Evolutionary conservation across 1,139 yeast species (phyloP).

Genomic region (Candida neerlandica): DNA sequence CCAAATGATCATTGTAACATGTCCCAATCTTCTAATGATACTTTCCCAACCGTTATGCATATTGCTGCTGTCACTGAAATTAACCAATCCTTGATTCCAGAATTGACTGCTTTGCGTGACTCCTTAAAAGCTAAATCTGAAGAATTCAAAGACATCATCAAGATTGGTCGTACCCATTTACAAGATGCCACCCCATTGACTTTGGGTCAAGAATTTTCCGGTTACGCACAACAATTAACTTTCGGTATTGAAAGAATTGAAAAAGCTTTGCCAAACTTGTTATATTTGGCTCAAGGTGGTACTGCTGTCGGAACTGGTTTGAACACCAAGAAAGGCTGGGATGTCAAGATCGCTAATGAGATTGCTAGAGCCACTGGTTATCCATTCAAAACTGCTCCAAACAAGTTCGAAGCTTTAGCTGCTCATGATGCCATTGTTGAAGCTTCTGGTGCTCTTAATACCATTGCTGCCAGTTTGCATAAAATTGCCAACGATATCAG

Average conservation of each 20-base stretch:
- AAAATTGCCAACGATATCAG: conserved; percentile 98
- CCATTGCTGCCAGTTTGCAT: conserved; percentile 88
- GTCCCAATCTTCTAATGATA: conserved; percentile 97
- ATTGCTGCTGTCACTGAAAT: conserved; percentile 96
- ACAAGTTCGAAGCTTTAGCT: conserved; percentile 98
- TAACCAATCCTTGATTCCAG: conserved; percentile 72
- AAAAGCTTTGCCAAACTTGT: conserved; percentile 71
- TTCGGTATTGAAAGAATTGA: conserved; percentile 90
- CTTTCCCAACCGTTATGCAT: conserved; percentile 99
- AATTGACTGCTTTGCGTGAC: conserved; percentile 73
- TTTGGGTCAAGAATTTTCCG: conserved; percentile 96
- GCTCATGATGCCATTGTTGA: conserved; percentile 98
- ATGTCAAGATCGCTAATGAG: conserved; percentile 75
- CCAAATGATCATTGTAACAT: conserved; percentile 98
- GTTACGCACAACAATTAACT: conserved; percentile 90
- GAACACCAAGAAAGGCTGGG: conserved; percentile 90
- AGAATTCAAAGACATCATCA: conserved; percentile 86
- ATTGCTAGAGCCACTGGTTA: conserved; percentile 85
- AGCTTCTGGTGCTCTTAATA: conserved; percentile 95
- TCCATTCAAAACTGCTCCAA: conserved; percentile 91
- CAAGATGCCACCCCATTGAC: conserved; percentile 99
- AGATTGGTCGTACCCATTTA: conserved; percentile 97
- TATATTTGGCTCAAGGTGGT: conserved; percentile 96
- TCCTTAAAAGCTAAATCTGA: conserved; percentile 74
- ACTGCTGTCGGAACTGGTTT: conserved; percentile 99